These are phyloP conservation scores for Colletotrichum karsti DNA, from an alignment of 2,329 filamentous ascomycete species.

Conservation along the genomic window DNA sequence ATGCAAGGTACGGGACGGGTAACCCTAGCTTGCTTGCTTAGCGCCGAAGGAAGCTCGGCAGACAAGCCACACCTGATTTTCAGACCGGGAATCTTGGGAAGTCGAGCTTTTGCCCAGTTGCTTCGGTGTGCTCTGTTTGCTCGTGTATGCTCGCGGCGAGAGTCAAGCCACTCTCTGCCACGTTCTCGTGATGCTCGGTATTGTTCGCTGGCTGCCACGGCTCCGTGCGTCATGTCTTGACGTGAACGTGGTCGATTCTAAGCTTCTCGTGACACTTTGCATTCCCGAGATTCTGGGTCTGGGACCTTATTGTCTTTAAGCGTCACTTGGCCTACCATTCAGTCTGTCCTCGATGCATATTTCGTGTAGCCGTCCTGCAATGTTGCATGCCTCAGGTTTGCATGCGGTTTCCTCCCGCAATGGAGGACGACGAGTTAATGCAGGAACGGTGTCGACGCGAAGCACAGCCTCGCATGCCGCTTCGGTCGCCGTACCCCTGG, in stretches of 20 bases:
- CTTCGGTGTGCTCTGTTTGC: neutral
- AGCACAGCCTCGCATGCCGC: conserved; percentile 1
- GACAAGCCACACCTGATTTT: conserved; percentile 27
- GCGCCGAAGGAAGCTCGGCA: conserved; percentile 15
- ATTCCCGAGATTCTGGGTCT: neutral
- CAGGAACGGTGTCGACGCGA: neutral
- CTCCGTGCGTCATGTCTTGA: neutral
- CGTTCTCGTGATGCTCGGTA: neutral
- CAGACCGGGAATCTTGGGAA: conserved; percentile 4
- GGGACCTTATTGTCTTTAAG: neutral
- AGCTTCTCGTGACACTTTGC: neutral
- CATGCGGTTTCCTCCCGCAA: neutral
- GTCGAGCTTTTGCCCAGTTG: neutral
- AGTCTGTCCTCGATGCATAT: neutral
- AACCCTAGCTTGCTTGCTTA: conserved; percentile 5
- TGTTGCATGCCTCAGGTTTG: neutral
- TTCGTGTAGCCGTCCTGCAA: neutral
- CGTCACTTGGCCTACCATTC: neutral
- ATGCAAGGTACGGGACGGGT: conserved; percentile 23
- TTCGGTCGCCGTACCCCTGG: conserved; percentile 16
- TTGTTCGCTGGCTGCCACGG: neutral
- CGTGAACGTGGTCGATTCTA: neutral
- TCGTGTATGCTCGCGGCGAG: conserved; percentile 13
- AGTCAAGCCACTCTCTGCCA: conserved; percentile 10
- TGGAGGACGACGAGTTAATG: neutral